Evolutionary conservation across 2,329 filamentous ascomycete species (phyloP), one percentile per base, ranked within the genome.

Genomic region (Hypoxylon sp.): DNA sequence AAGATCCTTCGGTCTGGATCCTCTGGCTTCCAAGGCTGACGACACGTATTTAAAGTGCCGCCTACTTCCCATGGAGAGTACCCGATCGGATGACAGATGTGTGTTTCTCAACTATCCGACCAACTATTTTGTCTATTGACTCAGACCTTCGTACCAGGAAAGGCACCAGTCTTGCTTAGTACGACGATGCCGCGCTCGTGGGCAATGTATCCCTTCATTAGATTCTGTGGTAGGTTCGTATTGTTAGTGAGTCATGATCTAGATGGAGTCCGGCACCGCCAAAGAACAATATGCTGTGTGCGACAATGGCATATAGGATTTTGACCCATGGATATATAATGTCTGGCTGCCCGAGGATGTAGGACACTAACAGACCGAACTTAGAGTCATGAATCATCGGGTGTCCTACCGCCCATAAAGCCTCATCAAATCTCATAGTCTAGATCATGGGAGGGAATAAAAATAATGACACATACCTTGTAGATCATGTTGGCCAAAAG

Each of bases 191-290:
- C 92, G 73, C 92, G 90, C 74, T 97, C 95, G 61, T 95, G 91
- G 33, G 95, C 91, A 73, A 99, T 99, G 81, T 99, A 99, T 44
- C 97, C 96, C 82, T 98, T 99, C 93, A 99, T 97, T 25, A 96
- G 85, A 66, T 92, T 92, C 94, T 97, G 73, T 49, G 51, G 61
- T 65, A 69, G 33, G n/a, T 50, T 54, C 27, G 65, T 22, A 64
- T 51, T 25, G 73, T 81, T 69, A 81, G 79, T 79, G 75, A 81
- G 66, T 80, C 76, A 79, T 73, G 64, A 22, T 31, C 37, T 31
- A 20, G 22, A 20, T 30, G 51, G 42, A 22, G 58, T 72, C 66
- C 57, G 62, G 66, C 40, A 72, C 53, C 61, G 64, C 73, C 68
- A 75, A 73, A 68, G 64, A 72, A 73, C 68, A 27, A 35, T 33